Percentiles rank a stretch among this genome's conserved stretches.
Conservation (phyloP, 805 yeast genomes). For the Ogataea wickerhamii region DNA sequence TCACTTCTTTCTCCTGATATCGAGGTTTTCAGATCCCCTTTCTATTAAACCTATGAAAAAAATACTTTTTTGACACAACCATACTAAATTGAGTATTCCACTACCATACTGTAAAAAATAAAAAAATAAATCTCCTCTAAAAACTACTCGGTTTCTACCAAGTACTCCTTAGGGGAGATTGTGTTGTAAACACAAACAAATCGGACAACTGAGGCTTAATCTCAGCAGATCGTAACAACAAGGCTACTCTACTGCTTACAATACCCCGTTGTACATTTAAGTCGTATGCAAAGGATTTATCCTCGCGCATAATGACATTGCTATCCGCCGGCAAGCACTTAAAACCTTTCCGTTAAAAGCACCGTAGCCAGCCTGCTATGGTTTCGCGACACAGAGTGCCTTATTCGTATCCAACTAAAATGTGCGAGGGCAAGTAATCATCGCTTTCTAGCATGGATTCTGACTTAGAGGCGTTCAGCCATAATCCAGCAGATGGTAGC, state of each 20-base stretch:
- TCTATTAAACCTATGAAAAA: not conserved
- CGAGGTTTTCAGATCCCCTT: not conserved
- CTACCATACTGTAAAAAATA: not conserved
- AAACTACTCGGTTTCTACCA: conserved; percentile 2
- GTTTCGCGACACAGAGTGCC: conserved; percentile 39
- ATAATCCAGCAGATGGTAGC: conserved; percentile 42
- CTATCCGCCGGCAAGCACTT: conserved; percentile 37
- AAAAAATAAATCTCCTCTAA: conserved; percentile 2
- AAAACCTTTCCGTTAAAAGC: conserved; percentile 36
- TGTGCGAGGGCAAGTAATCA: conserved; percentile 40
- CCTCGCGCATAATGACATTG: conserved; percentile 44
- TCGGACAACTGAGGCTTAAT: conserved; percentile 42
- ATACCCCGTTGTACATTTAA: conserved; percentile 15
- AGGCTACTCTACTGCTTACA: conserved; percentile 49
- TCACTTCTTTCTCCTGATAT: not conserved
- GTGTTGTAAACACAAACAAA: conserved; percentile 28
- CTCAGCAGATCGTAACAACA: conserved; percentile 53
- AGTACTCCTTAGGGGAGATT: conserved; percentile 3
- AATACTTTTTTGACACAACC: conserved; percentile 1
- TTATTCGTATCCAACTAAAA: conserved; percentile 40
- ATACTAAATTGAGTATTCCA: not conserved
- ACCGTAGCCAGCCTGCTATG: conserved; percentile 39
- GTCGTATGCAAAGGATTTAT: conserved; percentile 39
- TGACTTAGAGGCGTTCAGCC: conserved; percentile 49
- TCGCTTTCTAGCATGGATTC: conserved; percentile 52